phyloP scores from a whole-genome alignment of 805 yeast genomes.

The Nakazawaea ernobii region DNA sequence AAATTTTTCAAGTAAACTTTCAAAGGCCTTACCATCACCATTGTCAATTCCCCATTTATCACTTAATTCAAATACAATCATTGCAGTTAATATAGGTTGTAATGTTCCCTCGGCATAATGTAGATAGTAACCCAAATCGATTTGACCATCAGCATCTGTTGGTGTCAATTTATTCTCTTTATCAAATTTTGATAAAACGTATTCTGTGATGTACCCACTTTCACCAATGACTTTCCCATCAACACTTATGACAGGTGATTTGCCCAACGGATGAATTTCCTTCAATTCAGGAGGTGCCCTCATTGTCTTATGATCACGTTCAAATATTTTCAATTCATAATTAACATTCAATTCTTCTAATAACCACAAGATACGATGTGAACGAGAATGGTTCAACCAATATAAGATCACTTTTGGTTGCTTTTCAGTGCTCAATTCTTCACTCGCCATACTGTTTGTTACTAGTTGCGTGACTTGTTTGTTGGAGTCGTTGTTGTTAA shows the following conservation, averaged over 20 bases:
- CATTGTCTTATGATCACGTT: constrained; percentile 40
- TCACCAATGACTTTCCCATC: constrained; percentile 42
- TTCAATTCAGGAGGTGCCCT: constrained; percentile 45
- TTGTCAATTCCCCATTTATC: constrained; percentile 38
- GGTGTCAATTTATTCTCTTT: constrained; percentile 31
- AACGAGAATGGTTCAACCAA: constrained; percentile 50
- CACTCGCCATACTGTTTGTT: no score
- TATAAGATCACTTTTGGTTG: constrained; percentile 1
- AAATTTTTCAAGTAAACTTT: constrained; percentile 41
- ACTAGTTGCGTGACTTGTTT: no score
- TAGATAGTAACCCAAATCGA: constrained; percentile 43
- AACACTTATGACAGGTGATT: constrained; percentile 53
- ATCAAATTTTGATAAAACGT: constrained; percentile 47
- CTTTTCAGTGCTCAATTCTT: no score
- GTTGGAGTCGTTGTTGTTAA: no score
- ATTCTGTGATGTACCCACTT: constrained; percentile 53
- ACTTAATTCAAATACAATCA: constrained; percentile 29
- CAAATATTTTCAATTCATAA: constrained; percentile 50
- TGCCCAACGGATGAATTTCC: constrained; percentile 57
- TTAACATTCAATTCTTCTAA: constrained; percentile 54
- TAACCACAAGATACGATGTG: constrained; percentile 58
- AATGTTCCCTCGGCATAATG: constrained; percentile 61
- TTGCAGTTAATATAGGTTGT: constrained; percentile 33
- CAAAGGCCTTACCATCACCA: constrained; percentile 35
- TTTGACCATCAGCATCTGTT: constrained; percentile 31